Percentiles rank a stretch among this genome's conserved stretches.
Conservation (phyloP, 2,329 filamentous ascomycete species). For the Endoconidiophora laricicola region DNA sequence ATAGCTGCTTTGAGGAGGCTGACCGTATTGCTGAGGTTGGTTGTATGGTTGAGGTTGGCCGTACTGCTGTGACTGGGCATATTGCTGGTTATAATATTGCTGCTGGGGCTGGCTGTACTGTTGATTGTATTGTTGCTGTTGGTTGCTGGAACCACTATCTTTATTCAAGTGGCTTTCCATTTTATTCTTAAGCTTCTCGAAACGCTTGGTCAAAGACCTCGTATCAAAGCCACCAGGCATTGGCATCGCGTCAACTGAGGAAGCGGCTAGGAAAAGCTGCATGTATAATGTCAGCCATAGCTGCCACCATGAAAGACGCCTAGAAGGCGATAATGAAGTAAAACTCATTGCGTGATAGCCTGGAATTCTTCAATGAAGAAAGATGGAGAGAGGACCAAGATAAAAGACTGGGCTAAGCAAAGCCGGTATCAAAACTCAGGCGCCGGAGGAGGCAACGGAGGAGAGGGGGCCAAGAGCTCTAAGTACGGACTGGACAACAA, state of each 20-base stretch:
- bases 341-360: background rate
- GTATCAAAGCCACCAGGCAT: conserved; percentile 4
- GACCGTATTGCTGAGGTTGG: background rate
- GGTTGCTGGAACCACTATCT: background rate
- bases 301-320: conserved; percentile 1
- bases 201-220: conserved; percentile 9
- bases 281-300: conserved; percentile 6
- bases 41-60: conserved; percentile 7
- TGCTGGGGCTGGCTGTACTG: background rate
- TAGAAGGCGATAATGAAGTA: background rate
- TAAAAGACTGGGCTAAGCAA: too few species aligned
- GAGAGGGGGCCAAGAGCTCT: too few species aligned
- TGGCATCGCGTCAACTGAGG: conserved; percentile 3
- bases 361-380: background rate
- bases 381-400: background rate
- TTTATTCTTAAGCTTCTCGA: conserved; percentile 12
- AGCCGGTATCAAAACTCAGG: too few species aligned
- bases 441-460: too few species aligned
- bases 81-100: background rate
- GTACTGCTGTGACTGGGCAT: background rate
- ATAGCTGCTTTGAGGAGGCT: conserved; percentile 8
- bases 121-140: background rate
- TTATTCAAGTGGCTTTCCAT: conserved; percentile 8
- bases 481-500: too few species aligned
- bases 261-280: conserved; percentile 3